These are phyloP conservation scores for Myrmaecium sp. DNA, from an alignment of 2,329 filamentous ascomycete genomes.

Conservation along the genomic window DNA sequence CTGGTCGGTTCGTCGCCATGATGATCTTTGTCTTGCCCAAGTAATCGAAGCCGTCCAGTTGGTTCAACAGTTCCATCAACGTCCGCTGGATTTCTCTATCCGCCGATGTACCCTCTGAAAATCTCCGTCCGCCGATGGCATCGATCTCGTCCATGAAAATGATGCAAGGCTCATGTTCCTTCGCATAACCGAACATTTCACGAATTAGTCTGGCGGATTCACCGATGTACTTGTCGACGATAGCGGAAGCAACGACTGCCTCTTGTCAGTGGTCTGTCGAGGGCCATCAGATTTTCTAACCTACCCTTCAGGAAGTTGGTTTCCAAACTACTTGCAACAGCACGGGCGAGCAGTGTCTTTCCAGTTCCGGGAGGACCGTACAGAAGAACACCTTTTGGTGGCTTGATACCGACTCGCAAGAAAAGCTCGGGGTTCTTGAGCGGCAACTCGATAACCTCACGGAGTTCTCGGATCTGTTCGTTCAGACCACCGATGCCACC, in stretches of 20 bases:
- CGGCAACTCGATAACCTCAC: slow-evolving; percentile 94
- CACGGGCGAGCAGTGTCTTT: slow-evolving; percentile 86
- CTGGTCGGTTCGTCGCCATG: slow-evolving; percentile 96
- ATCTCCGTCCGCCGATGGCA: slow-evolving; percentile 88
- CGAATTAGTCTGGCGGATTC: slow-evolving; percentile 93
- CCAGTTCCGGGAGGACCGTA: slow-evolving; percentile 95
- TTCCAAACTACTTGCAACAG: slow-evolving; percentile 88
- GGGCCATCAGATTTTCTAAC: background rate
- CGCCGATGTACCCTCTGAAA: slow-evolving; percentile 92
- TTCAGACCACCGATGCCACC: slow-evolving; percentile 94
- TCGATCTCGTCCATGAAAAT: slow-evolving; percentile 99
- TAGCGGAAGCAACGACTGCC: slow-evolving; percentile 88
- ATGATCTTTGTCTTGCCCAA: slow-evolving; percentile 99
- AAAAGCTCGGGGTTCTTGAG: slow-evolving; percentile 98
- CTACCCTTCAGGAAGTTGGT: slow-evolving; percentile 96
- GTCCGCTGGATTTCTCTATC: slow-evolving; percentile 98
- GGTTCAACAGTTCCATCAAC: slow-evolving; percentile 95
- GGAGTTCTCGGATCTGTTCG: slow-evolving; percentile 91
- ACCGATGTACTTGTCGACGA: slow-evolving; percentile 99
- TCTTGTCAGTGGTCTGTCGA: slow-evolving; percentile 9
- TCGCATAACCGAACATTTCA: slow-evolving; percentile 99
- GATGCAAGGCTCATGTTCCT: slow-evolving; percentile 98
- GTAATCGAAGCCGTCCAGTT: slow-evolving; percentile 98
- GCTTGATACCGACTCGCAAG: slow-evolving; percentile 92
- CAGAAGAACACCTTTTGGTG: slow-evolving; percentile 88